These are phyloP conservation scores for Craterostigma plantagineum DNA, from an alignment of 257 asterid genomes.

Conservation along the genomic window DNA sequence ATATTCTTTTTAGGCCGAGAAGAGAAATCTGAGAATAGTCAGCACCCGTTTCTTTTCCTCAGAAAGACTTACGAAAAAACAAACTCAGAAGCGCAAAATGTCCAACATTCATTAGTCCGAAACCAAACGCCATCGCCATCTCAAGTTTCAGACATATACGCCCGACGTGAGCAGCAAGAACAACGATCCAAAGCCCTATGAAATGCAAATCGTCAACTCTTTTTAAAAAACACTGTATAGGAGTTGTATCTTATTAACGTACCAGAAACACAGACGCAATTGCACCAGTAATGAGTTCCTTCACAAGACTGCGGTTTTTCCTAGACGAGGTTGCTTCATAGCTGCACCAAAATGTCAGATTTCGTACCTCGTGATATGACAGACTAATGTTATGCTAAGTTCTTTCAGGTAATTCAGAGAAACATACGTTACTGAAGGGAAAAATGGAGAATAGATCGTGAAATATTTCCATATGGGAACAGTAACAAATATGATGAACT, in stretches of 20 bases:
- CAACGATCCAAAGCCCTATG: slow-evolving; percentile 93
- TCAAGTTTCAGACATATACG: slow-evolving; percentile 48
- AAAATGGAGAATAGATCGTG: too few species aligned
- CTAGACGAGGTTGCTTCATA: slow-evolving; percentile 89
- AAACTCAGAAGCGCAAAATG: too few species aligned
- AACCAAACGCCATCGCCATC: too few species aligned
- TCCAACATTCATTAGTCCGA: too few species aligned
- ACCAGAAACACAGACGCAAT: slow-evolving; percentile 92
- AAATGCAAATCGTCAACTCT: not conserved
- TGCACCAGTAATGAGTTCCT: slow-evolving; percentile 74
- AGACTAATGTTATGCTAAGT: too few species aligned
- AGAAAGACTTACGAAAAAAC: too few species aligned
- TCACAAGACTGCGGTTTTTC: slow-evolving; percentile 65
- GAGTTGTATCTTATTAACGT: not conserved
- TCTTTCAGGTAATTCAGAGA: not conserved
- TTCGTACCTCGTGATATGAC: not conserved
- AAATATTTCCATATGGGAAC: too few species aligned
- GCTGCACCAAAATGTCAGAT: slow-evolving; percentile 23
- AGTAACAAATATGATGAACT: too few species aligned
- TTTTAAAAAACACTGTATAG: too few species aligned
- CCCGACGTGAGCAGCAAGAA: slow-evolving; percentile 91
- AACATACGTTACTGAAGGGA: not conserved
- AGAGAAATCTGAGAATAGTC: too few species aligned
- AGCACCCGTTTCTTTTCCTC: too few species aligned
- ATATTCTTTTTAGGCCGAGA: too few species aligned